Base-by-base conservation (phyloP, 1,284 basidiomycete genomes). In the Melampsora abietis-canadensis region DNA sequence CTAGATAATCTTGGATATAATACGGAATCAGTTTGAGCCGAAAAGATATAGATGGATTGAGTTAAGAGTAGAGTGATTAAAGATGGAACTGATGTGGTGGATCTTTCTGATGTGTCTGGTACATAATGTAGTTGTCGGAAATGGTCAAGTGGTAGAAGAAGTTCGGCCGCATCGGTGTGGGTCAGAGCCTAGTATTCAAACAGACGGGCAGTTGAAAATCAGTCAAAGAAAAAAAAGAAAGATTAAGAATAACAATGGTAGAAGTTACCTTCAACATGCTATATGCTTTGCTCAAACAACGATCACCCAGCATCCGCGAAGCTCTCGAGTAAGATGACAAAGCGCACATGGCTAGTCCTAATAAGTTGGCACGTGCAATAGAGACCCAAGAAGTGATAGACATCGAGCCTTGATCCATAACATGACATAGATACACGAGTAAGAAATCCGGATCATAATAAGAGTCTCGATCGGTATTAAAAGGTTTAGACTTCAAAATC, bases 391-490 rank as follows among this genome's bases (percentile, higher is more conserved):
- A 87, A 76, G 90, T 83, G 0, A 88, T 87, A 0, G 87, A 87
- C 0, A 87, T 80, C 87, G 21, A 72, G 67, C 15, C 84, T 85
- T 62, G 84, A 87, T 75, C 0, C 83, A 81, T 34, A 93, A 83
- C 77, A 88, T 85, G 68, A 88, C 86, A 0, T 86, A 85, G 51
- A 89, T 86, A 14, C 95, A 83, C 7, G 6, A 89, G 83, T 44
- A 91, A 82, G 80, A 95, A 92, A 0, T 89, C 82, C 0, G 94
- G 92, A 79, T 97, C 94, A 78, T 95, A 97, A 37, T 76, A 76
- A 46, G 14, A 21, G 0, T 31, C 59, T 24, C 24, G 8, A 14
- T n/a, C 4, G 14, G 4, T 64, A 7, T 46, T 2, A 14, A 21
- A 21, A 12, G 37, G 27, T 2, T 48, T 61, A 24, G 63, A 24